Evolutionary conservation across 1,139 yeast species (phyloP).

Genomic region (Candida freyschussii): DNA sequence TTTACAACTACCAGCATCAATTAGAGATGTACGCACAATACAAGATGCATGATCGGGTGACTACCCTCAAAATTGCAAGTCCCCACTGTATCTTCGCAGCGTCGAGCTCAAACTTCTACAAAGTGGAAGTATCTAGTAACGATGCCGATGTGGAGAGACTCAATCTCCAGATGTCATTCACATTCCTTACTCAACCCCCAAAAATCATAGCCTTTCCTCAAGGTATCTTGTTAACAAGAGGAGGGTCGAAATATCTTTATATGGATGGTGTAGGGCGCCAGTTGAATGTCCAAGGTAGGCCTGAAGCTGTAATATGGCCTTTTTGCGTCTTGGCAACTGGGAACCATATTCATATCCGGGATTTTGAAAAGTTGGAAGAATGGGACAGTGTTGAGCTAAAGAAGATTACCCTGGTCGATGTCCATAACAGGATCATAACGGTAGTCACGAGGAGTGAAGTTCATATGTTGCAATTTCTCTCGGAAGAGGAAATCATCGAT

Average conservation of each 20-base stretch:
- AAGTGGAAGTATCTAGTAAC: slow-evolving; percentile 3
- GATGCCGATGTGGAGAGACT: not conserved
- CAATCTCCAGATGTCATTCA: slow-evolving; percentile 8
- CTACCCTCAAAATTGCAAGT: slow-evolving; percentile 7
- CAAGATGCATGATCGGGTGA: slow-evolving; percentile 15
- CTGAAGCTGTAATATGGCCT: slow-evolving; percentile 38
- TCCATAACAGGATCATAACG: slow-evolving; percentile 1
- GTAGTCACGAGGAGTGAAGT: slow-evolving; percentile 29
- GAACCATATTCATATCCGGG: slow-evolving; percentile 42
- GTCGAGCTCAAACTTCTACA: slow-evolving; percentile 12
- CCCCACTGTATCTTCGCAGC: slow-evolving; percentile 7
- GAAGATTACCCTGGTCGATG: slow-evolving; percentile 5
- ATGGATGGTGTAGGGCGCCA: slow-evolving; percentile 1
- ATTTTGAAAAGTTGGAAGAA: slow-evolving; percentile 31
- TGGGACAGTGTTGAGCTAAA: slow-evolving; percentile 29
- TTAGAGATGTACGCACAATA: slow-evolving; percentile 17
- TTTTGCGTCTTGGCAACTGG: slow-evolving; percentile 40
- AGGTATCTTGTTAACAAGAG: slow-evolving; percentile 8
- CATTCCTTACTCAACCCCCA: slow-evolving; percentile 6
- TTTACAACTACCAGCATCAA: slow-evolving; percentile 6
- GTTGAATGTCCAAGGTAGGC: slow-evolving; percentile 22
- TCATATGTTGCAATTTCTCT: slow-evolving; percentile 30
- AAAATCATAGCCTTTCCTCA: slow-evolving; percentile 2
- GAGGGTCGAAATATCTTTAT: slow-evolving; percentile 6
- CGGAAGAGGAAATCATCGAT: slow-evolving; percentile 33